phyloP scores from a whole-genome alignment of 495 filamentous ascomycete species.

The Bryoglossum gracile region DNA sequence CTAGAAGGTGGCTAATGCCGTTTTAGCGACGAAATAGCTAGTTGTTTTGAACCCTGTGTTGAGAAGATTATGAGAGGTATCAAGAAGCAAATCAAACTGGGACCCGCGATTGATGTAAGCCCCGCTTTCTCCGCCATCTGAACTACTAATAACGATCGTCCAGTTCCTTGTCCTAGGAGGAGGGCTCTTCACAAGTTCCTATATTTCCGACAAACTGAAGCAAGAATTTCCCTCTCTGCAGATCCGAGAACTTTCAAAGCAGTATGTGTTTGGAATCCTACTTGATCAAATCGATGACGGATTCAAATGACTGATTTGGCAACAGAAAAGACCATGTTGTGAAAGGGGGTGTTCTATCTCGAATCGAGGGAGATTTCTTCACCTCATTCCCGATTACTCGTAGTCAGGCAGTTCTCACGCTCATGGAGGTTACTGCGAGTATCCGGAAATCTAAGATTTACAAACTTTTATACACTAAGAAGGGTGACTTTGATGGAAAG shows the following conservation, averaged over 20 bases:
- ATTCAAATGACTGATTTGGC: neutral
- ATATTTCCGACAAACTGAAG: neutral
- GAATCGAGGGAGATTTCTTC: neutral
- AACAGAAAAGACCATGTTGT: conserved; percentile 8
- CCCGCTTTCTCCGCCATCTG: neutral
- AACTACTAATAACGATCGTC: neutral
- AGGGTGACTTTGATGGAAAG: neutral
- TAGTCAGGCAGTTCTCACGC: conserved; percentile 6
- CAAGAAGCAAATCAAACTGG: neutral
- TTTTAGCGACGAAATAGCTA: neutral
- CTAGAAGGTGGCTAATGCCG: no score
- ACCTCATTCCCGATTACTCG: neutral
- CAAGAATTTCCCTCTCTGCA: neutral
- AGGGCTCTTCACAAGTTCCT: neutral
- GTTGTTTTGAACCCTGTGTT: conserved; percentile 5
- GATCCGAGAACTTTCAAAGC: neutral
- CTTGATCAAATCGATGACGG: neutral
- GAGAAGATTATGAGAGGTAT: neutral
- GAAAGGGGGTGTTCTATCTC: neutral
- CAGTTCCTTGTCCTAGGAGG: conserved; percentile 7
- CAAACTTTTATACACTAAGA: neutral
- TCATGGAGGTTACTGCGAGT: neutral
- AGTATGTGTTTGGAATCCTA: neutral
- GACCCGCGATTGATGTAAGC: neutral
- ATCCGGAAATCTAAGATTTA: neutral